Evolutionary conservation across 441 rosid species (phyloP), one percentile per base, ranked within the genome.

Genomic region (Populus hybrid): DNA sequence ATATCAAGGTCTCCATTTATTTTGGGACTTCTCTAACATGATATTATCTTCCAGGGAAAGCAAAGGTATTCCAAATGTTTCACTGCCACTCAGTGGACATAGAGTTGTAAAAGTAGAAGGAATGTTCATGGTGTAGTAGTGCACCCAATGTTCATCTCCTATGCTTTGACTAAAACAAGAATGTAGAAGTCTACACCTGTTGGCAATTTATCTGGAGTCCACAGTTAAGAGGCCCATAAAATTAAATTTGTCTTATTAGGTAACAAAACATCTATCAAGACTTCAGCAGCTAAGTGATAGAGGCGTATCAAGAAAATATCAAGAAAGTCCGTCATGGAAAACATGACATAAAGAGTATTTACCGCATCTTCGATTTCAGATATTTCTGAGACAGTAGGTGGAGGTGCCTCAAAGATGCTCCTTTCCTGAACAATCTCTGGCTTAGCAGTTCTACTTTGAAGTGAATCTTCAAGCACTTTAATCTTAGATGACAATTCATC

Each of bases 301-400:
- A 28, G 35, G 14, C 54, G 50, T 6, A 26, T 30, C 26, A 73
- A 57, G 32, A 11, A 34, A 34, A 40, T 6, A 26, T 30, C 26
- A 73, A 57, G 32, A 11, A 34, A 34, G 36, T 34, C 36, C 1
- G 42, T 10, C 5, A 32, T 18, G 35, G 59, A 69, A 80, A 46
- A 57, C 76, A 73, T 59, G 59, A 50, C 18, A 70, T 28, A 34
- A 10, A 73, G 23, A 76, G 61, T 21, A 28, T 54, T 79, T 85
- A 95, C 99, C 90, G 26, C 82, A 78, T 92, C 98, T 82, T 95
- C 98, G 61, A 90, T 87, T 88, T 95, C 98, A 18, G 97, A 89
- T 89, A 90, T 93, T 85, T 92, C 97, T 71, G 97, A 91, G 69
- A 90, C 90, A 76, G 87, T 82, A 66, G 93, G 86, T 83, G 91